Evolutionary conservation across 2,329 filamentous ascomycete species (phyloP).

Genomic region (Verticillium dahliae): DNA sequence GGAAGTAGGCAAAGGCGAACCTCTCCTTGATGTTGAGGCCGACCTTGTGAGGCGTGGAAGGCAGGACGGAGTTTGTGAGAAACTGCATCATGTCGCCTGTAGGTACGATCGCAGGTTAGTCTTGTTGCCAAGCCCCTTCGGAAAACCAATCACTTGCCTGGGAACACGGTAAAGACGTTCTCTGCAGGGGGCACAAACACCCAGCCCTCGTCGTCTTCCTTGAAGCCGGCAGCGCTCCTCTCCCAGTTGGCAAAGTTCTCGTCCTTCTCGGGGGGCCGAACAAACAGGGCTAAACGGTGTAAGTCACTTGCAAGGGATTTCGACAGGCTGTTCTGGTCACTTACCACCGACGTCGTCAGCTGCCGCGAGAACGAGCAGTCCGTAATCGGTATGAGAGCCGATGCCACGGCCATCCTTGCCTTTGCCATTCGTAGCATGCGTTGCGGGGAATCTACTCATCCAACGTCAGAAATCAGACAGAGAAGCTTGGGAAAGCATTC

Average conservation of each 20-base stretch:
- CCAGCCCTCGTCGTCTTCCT: slow-evolving; percentile 38
- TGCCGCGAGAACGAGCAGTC: slow-evolving; percentile 41
- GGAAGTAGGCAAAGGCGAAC: slow-evolving; percentile 44
- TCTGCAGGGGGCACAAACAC: slow-evolving; percentile 37
- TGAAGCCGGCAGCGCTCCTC: slow-evolving; percentile 33
- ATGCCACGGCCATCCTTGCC: slow-evolving; percentile 42
- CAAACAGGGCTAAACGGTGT: slow-evolving; percentile 25
- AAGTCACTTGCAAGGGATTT: neutral
- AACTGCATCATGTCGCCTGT: slow-evolving; percentile 46
- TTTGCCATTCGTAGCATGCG: slow-evolving; percentile 35
- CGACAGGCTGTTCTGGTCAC: neutral
- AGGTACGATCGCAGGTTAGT: neutral
- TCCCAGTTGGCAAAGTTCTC: slow-evolving; percentile 40
- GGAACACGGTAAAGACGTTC: slow-evolving; percentile 41
- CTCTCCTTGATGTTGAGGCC: slow-evolving; percentile 40
- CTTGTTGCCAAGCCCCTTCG: neutral
- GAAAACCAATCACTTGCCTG: slow-evolving; percentile 21
- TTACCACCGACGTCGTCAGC: slow-evolving; percentile 42
- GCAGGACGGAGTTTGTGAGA: slow-evolving; percentile 36
- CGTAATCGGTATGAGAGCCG: slow-evolving; percentile 45
- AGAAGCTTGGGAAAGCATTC: neutral
- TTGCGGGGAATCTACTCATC: slow-evolving; percentile 21
- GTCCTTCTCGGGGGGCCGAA: slow-evolving; percentile 31
- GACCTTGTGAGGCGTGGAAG: slow-evolving; percentile 43
- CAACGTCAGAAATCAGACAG: neutral